These are phyloP conservation scores for Acidomyces sp. DNA, from an alignment of 495 filamentous ascomycete genomes.

Conservation along the genomic window DNA sequence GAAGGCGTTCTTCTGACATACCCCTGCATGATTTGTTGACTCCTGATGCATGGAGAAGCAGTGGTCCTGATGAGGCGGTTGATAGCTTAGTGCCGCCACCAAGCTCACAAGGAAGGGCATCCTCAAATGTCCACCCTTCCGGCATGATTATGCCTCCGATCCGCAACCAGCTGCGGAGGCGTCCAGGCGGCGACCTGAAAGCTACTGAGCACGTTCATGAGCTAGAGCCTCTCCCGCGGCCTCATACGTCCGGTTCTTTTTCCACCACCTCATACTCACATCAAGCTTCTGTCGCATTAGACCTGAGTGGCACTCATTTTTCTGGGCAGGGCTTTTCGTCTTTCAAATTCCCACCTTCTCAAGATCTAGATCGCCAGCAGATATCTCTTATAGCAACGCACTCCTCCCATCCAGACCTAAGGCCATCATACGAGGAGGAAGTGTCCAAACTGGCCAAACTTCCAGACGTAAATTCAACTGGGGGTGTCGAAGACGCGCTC, in stretches of 20 bases:
- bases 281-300: constrained; percentile 41
- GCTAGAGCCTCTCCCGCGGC: constrained; percentile 45
- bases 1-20: constrained; percentile 1
- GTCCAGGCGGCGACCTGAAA: constrained; percentile 80
- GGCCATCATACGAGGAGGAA: constrained; percentile 81
- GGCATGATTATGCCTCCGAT: constrained; percentile 19
- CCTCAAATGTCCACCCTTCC: constrained; percentile 12
- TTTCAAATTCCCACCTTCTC: not conserved
- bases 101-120: too few relatives aligned
- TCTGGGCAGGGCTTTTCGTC: constrained; percentile 11
- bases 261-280: constrained; percentile 57
- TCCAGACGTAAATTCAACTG: constrained; percentile 78
- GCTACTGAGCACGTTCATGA: constrained; percentile 64
- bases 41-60: too few relatives aligned
- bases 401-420: constrained; percentile 61
- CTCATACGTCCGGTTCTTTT: constrained; percentile 59
- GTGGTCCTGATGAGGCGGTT: too few relatives aligned
- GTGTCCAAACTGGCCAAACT: constrained; percentile 79
- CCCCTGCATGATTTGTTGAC: constrained; percentile 7
- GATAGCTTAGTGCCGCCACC: too few relatives aligned
- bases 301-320: constrained; percentile 20
- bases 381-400: constrained; percentile 57
- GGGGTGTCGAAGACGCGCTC: constrained; percentile 84
- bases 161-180: constrained; percentile 56
- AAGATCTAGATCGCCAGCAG: not conserved